These are phyloP conservation scores for Fraxinus cuspidata DNA, from an alignment of 257 asterid genomes.

Conservation along the genomic window DNA sequence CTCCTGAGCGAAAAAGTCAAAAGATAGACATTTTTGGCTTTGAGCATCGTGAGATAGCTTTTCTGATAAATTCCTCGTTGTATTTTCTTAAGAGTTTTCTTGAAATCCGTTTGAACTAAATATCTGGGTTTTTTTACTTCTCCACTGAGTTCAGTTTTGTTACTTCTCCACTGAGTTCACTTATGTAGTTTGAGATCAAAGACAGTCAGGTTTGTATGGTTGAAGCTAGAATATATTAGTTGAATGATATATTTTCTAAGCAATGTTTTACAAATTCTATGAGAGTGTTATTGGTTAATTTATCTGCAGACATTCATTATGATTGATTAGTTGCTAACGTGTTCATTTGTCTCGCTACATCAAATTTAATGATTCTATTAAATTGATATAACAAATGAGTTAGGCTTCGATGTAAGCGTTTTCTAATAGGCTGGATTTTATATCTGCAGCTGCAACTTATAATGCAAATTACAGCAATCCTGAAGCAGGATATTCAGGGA, in stretches of 20 bases:
- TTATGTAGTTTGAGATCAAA: neutral
- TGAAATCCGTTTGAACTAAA: neutral
- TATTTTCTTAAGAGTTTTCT: neutral
- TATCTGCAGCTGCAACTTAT: conserved; percentile 40
- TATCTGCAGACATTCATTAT: neutral
- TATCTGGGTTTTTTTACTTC: neutral
- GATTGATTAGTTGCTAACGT: neutral
- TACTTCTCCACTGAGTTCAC: neutral
- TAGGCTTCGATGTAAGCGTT: neutral
- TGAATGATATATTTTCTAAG: neutral
- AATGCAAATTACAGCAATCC: conserved; percentile 41
- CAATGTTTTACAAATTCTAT: neutral
- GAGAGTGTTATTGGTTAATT: neutral
- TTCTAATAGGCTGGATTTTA: neutral
- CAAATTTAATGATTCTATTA: neutral
- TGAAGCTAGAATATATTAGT: neutral
- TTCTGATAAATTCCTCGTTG: neutral
- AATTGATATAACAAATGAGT: neutral
- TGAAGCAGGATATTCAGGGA: conserved; percentile 41
- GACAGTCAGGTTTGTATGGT: neutral
- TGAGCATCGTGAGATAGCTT: neutral
- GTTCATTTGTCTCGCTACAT: neutral
- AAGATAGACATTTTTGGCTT: neutral
- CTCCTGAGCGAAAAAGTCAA: neutral
- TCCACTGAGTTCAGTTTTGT: neutral